Conservation (phyloP, 2,329 filamentous ascomycete genomes). For the Colletotrichum abscissum region DNA sequence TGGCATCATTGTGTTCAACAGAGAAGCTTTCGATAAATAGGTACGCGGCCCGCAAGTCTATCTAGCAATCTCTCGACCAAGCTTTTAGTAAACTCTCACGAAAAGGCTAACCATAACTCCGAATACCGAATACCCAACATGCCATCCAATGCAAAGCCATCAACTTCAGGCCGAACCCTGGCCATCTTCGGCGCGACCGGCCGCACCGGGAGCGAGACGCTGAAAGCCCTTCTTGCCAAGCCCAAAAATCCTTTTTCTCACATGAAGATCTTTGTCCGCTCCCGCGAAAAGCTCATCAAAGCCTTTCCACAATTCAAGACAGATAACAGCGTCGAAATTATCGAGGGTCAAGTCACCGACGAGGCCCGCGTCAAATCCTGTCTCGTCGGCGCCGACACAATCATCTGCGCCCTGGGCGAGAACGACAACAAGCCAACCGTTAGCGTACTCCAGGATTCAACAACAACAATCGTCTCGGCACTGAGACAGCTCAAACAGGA, state of each 20-base stretch:
- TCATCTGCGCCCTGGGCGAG: conserved; percentile 26
- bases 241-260: background rate
- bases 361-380: background rate
- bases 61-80: background rate
- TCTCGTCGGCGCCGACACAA: conserved; percentile 15
- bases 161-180: background rate
- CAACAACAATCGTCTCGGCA: conserved; percentile 4
- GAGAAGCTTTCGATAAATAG: background rate
- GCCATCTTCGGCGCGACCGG: conserved; percentile 32
- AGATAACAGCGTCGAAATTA: background rate
- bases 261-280: conserved; percentile 23
- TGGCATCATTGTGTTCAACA: background rate
- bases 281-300: conserved; percentile 4
- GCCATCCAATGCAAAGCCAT: background rate
- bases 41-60: background rate
- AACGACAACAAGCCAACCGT: conserved; percentile 23
- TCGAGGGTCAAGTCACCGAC: conserved; percentile 31
- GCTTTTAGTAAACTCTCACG: background rate
- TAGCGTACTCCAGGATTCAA: conserved; percentile 4
- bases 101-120: background rate
- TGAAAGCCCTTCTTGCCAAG: conserved; percentile 19
- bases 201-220: conserved; percentile 22
- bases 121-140: background rate
- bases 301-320: conserved; percentile 5
- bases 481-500: conserved; percentile 3